Evolutionary conservation across 495 filamentous ascomycete species (phyloP).

Genomic region (Trichoderma erinaceum): DNA sequence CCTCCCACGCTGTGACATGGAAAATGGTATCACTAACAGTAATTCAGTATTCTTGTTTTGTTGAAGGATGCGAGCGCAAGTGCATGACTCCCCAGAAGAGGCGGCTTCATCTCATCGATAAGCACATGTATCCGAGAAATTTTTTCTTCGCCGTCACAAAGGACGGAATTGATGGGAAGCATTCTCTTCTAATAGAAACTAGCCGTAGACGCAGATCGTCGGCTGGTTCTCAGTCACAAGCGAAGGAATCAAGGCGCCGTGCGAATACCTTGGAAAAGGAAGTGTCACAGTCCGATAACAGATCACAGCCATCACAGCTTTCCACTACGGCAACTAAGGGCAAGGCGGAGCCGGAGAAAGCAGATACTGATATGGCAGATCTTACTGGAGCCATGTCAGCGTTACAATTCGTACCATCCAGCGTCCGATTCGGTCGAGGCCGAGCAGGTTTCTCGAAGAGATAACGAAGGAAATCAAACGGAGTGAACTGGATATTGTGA

Average conservation of each 20-base stretch:
- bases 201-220: constrained; percentile 48
- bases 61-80: constrained; percentile 79
- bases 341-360: constrained; percentile 11
- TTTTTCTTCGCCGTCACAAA: constrained; percentile 89
- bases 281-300: constrained; percentile 12
- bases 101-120: constrained; percentile 81
- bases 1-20: background rate
- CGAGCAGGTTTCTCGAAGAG: constrained; percentile 41
- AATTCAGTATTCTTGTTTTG: constrained; percentile 77
- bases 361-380: constrained; percentile 61
- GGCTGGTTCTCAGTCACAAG: constrained; percentile 23
- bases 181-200: constrained; percentile 61
- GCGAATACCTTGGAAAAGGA: constrained; percentile 23
- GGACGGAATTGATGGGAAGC: constrained; percentile 78
- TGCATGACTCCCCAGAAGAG: constrained; percentile 81
- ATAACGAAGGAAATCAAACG: constrained; percentile 17
- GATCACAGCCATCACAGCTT: background rate
- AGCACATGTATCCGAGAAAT: constrained; percentile 86
- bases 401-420: constrained; percentile 73
- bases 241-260: constrained; percentile 18
- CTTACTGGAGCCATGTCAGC: constrained; percentile 76
- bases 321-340: constrained; percentile 17
- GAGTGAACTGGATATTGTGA: constrained; percentile 13
- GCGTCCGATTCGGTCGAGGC: constrained; percentile 64
- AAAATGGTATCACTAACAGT: constrained; percentile 18